Evolutionary conservation across 192 early-diverging fungal genomes (phyloP).

Genomic region (Diversispora epigaea): DNA sequence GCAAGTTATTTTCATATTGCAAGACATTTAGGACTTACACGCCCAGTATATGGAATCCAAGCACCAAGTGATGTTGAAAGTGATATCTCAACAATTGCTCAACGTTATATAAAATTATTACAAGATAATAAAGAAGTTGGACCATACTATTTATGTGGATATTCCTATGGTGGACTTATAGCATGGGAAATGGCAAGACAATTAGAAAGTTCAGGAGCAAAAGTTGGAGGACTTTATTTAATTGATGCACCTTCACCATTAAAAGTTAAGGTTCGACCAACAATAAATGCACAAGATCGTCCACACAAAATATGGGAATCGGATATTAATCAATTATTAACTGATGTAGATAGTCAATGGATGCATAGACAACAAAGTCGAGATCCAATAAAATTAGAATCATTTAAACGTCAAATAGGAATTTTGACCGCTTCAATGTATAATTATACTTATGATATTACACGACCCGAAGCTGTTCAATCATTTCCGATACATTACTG

Average conservation of each 20-base stretch:
- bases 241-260: constrained; percentile 24
- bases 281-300: not conserved
- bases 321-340: constrained; percentile 26
- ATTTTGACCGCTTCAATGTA: constrained; percentile 14
- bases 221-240: constrained; percentile 26
- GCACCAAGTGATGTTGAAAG: constrained; percentile 2
- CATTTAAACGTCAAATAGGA: constrained; percentile 1
- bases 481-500: constrained; percentile 22
- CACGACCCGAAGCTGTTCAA: not conserved
- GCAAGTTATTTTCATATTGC: constrained; percentile 22
- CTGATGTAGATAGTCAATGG: constrained; percentile 29
- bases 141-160: constrained; percentile 32
- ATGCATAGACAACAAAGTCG: not conserved
- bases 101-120: not conserved
- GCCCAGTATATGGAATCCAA: constrained; percentile 30
- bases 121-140: constrained; percentile 2
- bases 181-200: constrained; percentile 29
- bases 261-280: not conserved
- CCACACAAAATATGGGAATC: constrained; percentile 15
- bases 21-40: constrained; percentile 15
- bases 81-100: not conserved
- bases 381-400: not conserved
- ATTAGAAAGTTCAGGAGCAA: constrained; percentile 3
- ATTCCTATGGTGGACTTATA: constrained; percentile 30
- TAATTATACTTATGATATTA: constrained; percentile 9